A percentile compares a stretch with the other conserved stretches of the same genome.
Evolutionary conservation across 2,329 filamentous ascomycete genomes (phyloP).

Genomic region (Hypoxylon sp.): DNA sequence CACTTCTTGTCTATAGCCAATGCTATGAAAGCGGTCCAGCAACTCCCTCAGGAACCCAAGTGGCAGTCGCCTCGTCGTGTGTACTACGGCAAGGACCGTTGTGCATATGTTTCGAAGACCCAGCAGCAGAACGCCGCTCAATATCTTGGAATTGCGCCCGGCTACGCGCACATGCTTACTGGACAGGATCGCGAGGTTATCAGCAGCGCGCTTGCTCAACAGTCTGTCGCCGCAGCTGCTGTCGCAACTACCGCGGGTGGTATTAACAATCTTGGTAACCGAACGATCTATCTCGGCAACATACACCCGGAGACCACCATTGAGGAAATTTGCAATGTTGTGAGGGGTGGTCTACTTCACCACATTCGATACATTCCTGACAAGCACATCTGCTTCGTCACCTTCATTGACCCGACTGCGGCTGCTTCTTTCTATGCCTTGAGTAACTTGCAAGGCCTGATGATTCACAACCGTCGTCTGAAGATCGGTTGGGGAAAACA

Average conservation of each 20-base stretch:
- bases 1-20: constrained; percentile 96
- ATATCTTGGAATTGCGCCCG: constrained; percentile 95
- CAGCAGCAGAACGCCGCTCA: constrained; percentile 99
- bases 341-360: constrained; percentile 92
- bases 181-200: constrained; percentile 96
- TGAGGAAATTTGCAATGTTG: constrained; percentile 99
- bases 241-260: constrained; percentile 96
- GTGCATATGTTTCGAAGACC: constrained; percentile 98
- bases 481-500: constrained; percentile 99
- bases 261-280: constrained; percentile 96
- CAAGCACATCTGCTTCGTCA: constrained; percentile 99
- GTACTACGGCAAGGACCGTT: constrained; percentile 98
- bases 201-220: constrained; percentile 93
- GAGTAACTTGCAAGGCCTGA: constrained; percentile 95
- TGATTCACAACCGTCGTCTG: constrained; percentile 97
- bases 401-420: constrained; percentile 97
- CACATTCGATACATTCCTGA: constrained; percentile 99
- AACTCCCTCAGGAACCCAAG: constrained; percentile 94
- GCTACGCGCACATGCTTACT: constrained; percentile 95
- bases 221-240: constrained; percentile 95
- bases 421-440: constrained; percentile 97
- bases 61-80: constrained; percentile 96
- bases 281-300: constrained; percentile 97
- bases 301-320: constrained; percentile 99
- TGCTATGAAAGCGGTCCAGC: constrained; percentile 96